Evolutionary conservation across 139 green algal species (phyloP), one percentile per base, ranked within the genome.

Genomic region (Zygnema cylindricum): DNA sequence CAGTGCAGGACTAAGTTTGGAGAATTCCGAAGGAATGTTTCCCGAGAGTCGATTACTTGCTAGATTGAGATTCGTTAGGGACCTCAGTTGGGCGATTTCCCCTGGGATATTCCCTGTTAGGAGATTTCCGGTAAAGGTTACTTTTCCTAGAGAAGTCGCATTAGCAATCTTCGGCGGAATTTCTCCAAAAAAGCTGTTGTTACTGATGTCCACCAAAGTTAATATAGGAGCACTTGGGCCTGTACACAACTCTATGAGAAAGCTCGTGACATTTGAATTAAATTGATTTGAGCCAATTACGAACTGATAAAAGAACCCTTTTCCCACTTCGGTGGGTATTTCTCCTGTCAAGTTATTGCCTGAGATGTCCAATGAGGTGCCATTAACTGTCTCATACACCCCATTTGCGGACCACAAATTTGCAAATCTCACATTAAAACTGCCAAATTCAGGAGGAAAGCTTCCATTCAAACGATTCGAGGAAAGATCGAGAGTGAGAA

Each of bases 311-410:
- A 63, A 63, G 49, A 63, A 16, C 49, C 49, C 49, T 63, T 63
- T 63, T 16, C 7, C 16, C 7, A 63, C 11, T 16, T 79, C 71
- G 3, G 16, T 16, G 71, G 81, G 81, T 22, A 87, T 81, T 1
- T 69, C 57, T 33, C 81, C 81, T 30, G 81, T 43, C 57, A 87
- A 87, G 2, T 81, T 55, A 1, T 87, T 87, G 23, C 25, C 21
- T 7, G 81, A 78, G 0, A 87, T 30, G 42, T 87, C 49, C 25
- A 87, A 54, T 63, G 49, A 7, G 7, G 16, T 16, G 7, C 49
- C 49, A 7, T 63, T 16, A 63, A 63, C 49, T n/a, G n/a, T n/a
- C n/a, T n/a, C n/a, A n/a, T n/a, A n/a, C n/a, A n/a, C n/a, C n/a
- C n/a, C n/a, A n/a, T n/a, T n/a, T n/a, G n/a, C n/a, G n/a, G n/a